Evolutionary conservation across 2,329 filamentous ascomycete genomes (phyloP).

Genomic region (Xenoacremonium recifei): DNA sequence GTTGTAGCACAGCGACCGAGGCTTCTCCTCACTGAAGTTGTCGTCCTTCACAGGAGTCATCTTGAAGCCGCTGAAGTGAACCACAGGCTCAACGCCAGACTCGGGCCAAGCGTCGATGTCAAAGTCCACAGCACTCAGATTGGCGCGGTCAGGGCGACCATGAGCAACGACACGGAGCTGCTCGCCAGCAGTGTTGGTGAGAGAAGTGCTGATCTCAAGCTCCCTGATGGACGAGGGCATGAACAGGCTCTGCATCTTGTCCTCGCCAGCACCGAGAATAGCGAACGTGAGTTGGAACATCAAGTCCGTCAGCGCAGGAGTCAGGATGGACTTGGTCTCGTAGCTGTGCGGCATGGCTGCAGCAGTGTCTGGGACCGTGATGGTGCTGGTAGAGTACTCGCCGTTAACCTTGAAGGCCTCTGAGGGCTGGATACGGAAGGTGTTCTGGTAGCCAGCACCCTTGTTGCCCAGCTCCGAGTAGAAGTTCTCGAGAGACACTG

Average conservation of each 20-base stretch:
- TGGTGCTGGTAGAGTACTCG: conserved; percentile 19
- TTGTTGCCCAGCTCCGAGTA: conserved; percentile 24
- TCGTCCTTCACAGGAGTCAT: conserved; percentile 43
- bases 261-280: conserved; percentile 34
- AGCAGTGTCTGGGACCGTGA: conserved; percentile 42
- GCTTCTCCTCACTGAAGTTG: conserved; percentile 9
- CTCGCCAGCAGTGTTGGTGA: conserved; percentile 27
- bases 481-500: conserved; percentile 16
- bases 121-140: conserved; percentile 31
- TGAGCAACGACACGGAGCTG: conserved; percentile 26
- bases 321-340: conserved; percentile 43
- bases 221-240: conserved; percentile 35
- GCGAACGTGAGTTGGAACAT: conserved; percentile 40
- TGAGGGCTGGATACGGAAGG: conserved; percentile 17
- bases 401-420: conserved; percentile 12
- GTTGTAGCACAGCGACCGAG: conserved; percentile 41
- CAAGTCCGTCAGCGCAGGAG: conserved; percentile 46
- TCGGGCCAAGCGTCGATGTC: conserved; percentile 31
- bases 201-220: conserved; percentile 24
- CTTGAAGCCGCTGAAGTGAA: conserved; percentile 35
- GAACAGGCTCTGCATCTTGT: conserved; percentile 31
- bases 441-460: conserved; percentile 25
- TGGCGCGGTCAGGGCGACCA: conserved; percentile 19
- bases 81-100: conserved; percentile 27
- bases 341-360: conserved; percentile 43